phyloP scores from a whole-genome alignment of 495 filamentous ascomycete genomes.

The Paragyromitra xinjiangensis region DNA sequence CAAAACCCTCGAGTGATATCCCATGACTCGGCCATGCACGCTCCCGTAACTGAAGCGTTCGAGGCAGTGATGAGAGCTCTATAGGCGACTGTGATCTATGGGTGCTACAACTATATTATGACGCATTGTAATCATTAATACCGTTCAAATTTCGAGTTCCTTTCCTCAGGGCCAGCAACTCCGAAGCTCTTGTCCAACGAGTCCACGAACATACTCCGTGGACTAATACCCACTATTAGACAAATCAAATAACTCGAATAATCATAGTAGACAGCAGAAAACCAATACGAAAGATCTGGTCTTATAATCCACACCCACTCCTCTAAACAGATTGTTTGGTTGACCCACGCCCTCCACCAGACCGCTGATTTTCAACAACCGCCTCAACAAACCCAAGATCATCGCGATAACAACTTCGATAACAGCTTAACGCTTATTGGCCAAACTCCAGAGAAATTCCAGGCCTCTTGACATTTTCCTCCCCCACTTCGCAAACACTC shows the following conservation, averaged over 20 bases:
- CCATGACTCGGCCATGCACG: background rate
- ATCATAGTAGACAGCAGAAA: no score
- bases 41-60: background rate
- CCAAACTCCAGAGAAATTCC: no score
- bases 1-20: background rate
- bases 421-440: background rate
- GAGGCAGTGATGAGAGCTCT: background rate
- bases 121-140: background rate
- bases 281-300: no score
- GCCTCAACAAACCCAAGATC: background rate
- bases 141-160: background rate
- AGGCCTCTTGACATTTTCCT: background rate
- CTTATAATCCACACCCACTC: no score
- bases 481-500: background rate
- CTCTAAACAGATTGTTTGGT: no score
- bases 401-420: background rate
- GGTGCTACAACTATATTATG: background rate
- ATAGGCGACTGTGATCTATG: background rate
- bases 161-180: background rate
- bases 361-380: background rate
- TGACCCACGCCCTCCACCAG: no score
- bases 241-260: background rate
- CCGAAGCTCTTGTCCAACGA: background rate
- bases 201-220: background rate
- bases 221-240: background rate